A percentile compares a stretch with the other conserved stretches of the same genome.
These are phyloP conservation scores for Fusarium siculi DNA, from an alignment of 2,329 filamentous ascomycete species.

Conservation along the genomic window DNA sequence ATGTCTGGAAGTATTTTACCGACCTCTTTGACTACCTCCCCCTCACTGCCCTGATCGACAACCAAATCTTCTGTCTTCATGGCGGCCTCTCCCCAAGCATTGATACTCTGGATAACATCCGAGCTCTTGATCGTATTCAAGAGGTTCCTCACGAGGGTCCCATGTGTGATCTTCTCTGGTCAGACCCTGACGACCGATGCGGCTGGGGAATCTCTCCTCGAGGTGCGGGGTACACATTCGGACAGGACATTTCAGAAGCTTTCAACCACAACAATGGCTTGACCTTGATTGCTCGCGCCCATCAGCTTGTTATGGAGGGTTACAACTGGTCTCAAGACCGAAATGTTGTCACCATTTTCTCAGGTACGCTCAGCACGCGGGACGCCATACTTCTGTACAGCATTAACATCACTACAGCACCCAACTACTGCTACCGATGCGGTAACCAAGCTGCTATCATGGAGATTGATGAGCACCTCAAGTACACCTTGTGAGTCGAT, in stretches of 20 bases:
- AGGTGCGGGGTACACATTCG: conserved; percentile 94
- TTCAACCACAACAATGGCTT: conserved; percentile 99
- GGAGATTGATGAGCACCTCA: conserved; percentile 99
- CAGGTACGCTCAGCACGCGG: conserved; percentile 65
- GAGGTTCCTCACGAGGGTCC: conserved; percentile 98
- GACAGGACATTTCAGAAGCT: conserved; percentile 96
- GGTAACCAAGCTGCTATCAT: conserved; percentile 99
- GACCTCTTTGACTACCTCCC: conserved; percentile 99
- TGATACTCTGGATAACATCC: conserved; percentile 94
- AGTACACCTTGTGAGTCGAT: conserved; percentile 94
- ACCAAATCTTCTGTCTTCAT: conserved; percentile 99
- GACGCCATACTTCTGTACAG: background rate
- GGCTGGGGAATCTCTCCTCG: conserved; percentile 96
- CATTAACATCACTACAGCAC: conserved; percentile 60
- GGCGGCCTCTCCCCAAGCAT: conserved; percentile 96
- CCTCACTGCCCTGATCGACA: conserved; percentile 96
- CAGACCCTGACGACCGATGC: conserved; percentile 95
- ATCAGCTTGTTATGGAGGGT: conserved; percentile 99
- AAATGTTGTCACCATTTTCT: conserved; percentile 99
- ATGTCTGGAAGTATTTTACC: conserved; percentile 99
- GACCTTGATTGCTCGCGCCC: conserved; percentile 93
- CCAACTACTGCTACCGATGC: conserved; percentile 98
- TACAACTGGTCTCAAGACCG: conserved; percentile 99
- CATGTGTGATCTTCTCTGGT: conserved; percentile 98
- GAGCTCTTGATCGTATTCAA: conserved; percentile 94